A percentile compares a stretch with the other conserved stretches of the same genome.
phyloP scores from a whole-genome alignment of 176 grass and related monocot genomes.

The Tillandsia fasciculata region DNA sequence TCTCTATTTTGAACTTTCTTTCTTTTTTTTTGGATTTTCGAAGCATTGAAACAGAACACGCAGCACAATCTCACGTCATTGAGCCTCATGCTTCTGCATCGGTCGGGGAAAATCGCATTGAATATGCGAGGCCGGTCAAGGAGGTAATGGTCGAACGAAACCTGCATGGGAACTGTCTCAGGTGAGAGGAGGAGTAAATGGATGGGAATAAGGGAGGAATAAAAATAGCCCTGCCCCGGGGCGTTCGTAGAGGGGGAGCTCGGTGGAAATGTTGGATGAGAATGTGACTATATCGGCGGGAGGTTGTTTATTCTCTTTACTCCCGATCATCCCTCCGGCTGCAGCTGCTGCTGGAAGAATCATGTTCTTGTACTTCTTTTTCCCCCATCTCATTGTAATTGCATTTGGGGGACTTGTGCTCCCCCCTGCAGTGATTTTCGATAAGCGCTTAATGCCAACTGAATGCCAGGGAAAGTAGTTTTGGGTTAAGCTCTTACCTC shows the following conservation, averaged over 20 bases:
- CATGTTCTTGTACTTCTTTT: too few species aligned
- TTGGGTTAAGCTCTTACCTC: conserved; percentile 1
- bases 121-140: conserved; percentile 48
- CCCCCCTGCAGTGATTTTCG: too few species aligned
- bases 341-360: too few species aligned
- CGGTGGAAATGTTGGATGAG: conserved; percentile 57
- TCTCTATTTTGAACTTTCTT: too few species aligned
- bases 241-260: conserved; percentile 55
- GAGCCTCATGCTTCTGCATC: conserved; percentile 41
- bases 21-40: background rate
- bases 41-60: background rate
- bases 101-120: conserved; percentile 77
- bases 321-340: too few species aligned
- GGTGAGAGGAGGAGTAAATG: background rate
- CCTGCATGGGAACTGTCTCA: conserved; percentile 18
- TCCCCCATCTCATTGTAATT: too few species aligned
- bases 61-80: conserved; percentile 36
- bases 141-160: conserved; percentile 68
- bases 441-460: background rate
- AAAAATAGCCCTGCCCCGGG: conserved; percentile 35
- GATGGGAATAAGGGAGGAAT: background rate
- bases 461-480: background rate
- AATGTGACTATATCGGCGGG: conserved; percentile 42
- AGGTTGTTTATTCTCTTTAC: background rate
- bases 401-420: too few species aligned